Conservation (phyloP, 176 grass and related monocot genomes). For the Dendrocalamus sinicus region DNA sequence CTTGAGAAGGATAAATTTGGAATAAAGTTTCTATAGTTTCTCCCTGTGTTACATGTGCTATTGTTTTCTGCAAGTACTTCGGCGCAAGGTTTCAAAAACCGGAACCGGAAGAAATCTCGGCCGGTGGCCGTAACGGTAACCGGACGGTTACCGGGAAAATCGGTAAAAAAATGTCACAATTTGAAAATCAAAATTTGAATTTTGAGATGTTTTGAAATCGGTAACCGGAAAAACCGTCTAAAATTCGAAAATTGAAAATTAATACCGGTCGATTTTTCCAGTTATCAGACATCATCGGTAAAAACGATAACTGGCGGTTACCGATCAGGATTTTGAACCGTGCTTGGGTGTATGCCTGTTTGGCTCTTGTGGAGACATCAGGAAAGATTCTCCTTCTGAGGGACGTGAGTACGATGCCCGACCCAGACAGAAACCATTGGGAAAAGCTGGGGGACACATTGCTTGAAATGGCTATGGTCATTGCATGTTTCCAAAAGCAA, state of each 20-base stretch:
- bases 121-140: too few relatives aligned
- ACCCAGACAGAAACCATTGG: slow-evolving; percentile 14
- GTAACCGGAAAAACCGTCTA: too few relatives aligned
- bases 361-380: slow-evolving; percentile 37
- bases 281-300: too few relatives aligned
- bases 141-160: too few relatives aligned
- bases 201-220: too few relatives aligned
- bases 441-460: not conserved
- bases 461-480: slow-evolving; percentile 29
- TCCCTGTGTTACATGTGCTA: slow-evolving; percentile 12
- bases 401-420: not conserved
- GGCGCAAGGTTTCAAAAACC: not conserved
- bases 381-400: slow-evolving; percentile 45
- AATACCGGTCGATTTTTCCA: too few relatives aligned
- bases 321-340: too few relatives aligned
- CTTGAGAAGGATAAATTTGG: slow-evolving; percentile 27
- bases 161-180: too few relatives aligned
- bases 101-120: too few relatives aligned
- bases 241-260: too few relatives aligned
- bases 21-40: slow-evolving; percentile 39
- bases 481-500: slow-evolving; percentile 38
- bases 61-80: slow-evolving; percentile 33
- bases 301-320: too few relatives aligned
- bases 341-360: slow-evolving; percentile 25
- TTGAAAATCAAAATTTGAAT: too few relatives aligned